Evolutionary conservation across 176 grass and related monocot genomes (phyloP).

Genomic region (Luzula sylvatica): DNA sequence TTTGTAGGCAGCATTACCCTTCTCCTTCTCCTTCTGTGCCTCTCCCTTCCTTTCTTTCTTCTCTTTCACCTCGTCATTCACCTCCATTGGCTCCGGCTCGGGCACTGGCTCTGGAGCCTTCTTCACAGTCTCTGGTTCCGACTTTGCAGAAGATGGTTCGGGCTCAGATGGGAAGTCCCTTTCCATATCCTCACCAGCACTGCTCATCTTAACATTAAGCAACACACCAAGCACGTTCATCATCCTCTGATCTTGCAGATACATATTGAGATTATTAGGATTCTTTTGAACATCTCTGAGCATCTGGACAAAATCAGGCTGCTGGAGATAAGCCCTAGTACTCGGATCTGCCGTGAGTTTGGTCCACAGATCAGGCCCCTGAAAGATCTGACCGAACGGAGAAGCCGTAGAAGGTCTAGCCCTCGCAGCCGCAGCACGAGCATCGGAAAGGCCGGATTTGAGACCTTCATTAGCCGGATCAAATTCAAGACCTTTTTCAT

Average conservation of each 20-base stretch:
- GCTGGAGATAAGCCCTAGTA: slow-evolving; percentile 65
- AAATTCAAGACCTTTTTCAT: slow-evolving; percentile 69
- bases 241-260: slow-evolving; percentile 79
- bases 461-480: slow-evolving; percentile 79
- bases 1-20: slow-evolving; percentile 90
- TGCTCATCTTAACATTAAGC: slow-evolving; percentile 88
- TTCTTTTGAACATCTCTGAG: slow-evolving; percentile 77
- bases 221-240: slow-evolving; percentile 89
- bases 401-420: slow-evolving; percentile 21
- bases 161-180: slow-evolving; percentile 27
- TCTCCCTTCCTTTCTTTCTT: slow-evolving; percentile 53
- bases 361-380: slow-evolving; percentile 84
- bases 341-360: slow-evolving; percentile 70
- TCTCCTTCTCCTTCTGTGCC: slow-evolving; percentile 76
- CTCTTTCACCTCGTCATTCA: slow-evolving; percentile 38
- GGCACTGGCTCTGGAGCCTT: slow-evolving; percentile 24
- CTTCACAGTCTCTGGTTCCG: slow-evolving; percentile 32
- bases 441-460: slow-evolving; percentile 58
- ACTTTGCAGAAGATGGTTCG: neutral
- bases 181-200: slow-evolving; percentile 24
- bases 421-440: slow-evolving; percentile 31
- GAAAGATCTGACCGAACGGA: slow-evolving; percentile 79
- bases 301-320: slow-evolving; percentile 87
- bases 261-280: slow-evolving; percentile 55
- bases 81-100: slow-evolving; percentile 65